These are phyloP conservation scores for Saccharomycopsis hybrid DNA, from an alignment of 1,139 yeast genomes.

Conservation along the genomic window DNA sequence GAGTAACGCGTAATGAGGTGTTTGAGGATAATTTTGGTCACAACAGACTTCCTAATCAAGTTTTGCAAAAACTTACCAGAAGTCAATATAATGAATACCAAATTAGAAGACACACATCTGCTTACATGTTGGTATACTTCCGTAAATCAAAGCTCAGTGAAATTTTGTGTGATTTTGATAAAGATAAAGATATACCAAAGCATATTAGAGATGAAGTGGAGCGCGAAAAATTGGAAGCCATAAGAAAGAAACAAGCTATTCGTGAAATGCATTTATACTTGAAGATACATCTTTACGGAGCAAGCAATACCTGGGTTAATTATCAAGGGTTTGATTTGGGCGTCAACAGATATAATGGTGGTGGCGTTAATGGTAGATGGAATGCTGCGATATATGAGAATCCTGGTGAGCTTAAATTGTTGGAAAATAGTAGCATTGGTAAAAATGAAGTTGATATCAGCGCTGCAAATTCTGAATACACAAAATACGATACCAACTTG, in stretches of 20 bases:
- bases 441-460: neutral
- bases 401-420: constrained; percentile 17
- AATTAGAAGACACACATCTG: constrained; percentile 79
- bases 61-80: constrained; percentile 45
- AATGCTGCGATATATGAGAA: constrained; percentile 12
- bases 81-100: constrained; percentile 58
- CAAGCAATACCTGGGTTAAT: constrained; percentile 42
- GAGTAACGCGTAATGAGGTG: constrained; percentile 76
- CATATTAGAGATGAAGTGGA: constrained; percentile 64
- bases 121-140: constrained; percentile 93
- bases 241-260: constrained; percentile 50
- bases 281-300: constrained; percentile 50
- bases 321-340: constrained; percentile 76
- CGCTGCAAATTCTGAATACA: neutral
- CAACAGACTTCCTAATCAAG: constrained; percentile 44
- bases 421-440: constrained; percentile 3
- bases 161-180: constrained; percentile 48
- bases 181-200: constrained; percentile 56
- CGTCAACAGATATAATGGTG: constrained; percentile 39
- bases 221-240: constrained; percentile 52
- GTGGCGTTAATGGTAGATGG: constrained; percentile 2
- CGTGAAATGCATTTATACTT: constrained; percentile 78
- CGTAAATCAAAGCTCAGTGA: constrained; percentile 54
- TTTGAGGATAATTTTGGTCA: constrained; percentile 93
- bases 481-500: constrained; percentile 35